Evolutionary conservation across 192 early-diverging fungal species (phyloP).

Genomic region (Entomortierella chlamydospora): DNA sequence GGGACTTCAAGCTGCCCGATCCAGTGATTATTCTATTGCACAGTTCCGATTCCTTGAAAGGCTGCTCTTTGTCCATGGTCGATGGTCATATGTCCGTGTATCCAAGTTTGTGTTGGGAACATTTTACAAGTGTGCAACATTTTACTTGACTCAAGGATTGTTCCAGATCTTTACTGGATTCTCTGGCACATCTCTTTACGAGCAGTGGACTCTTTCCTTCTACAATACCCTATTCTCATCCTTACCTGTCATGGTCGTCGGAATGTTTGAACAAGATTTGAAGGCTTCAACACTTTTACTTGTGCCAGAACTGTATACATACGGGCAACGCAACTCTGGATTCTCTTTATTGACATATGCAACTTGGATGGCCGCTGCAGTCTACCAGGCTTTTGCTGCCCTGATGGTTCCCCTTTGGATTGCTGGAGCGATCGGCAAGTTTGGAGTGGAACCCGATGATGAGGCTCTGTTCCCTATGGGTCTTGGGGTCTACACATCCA

Average conservation of each 20-base stretch:
- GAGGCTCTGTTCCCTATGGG: constrained; percentile 69
- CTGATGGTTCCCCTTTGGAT: constrained; percentile 65
- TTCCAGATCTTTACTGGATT: constrained; percentile 84
- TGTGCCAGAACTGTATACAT: constrained; percentile 79
- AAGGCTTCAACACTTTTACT: constrained; percentile 69
- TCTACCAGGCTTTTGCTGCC: constrained; percentile 63
- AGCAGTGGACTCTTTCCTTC: constrained; percentile 82
- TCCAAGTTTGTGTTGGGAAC: constrained; percentile 86
- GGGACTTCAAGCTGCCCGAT: constrained; percentile 86
- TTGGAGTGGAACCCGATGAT: constrained; percentile 57
- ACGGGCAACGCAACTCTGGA: constrained; percentile 65
- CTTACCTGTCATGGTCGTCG: constrained; percentile 81
- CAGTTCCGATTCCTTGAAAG: constrained; percentile 88
- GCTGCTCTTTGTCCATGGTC: constrained; percentile 88
- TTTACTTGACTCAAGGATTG: constrained; percentile 78
- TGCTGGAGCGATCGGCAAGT: constrained; percentile 54
- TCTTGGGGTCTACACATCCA: constrained; percentile 66
- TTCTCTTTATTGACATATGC: constrained; percentile 66
- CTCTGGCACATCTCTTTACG: constrained; percentile 79
- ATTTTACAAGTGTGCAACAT: constrained; percentile 89
- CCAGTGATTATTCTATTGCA: constrained; percentile 91
- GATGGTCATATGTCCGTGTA: constrained; percentile 88
- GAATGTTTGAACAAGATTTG: constrained; percentile 88
- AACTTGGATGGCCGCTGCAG: constrained; percentile 66
- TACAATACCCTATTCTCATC: constrained; percentile 89